phyloP scores from a whole-genome alignment of 805 yeast genomes.

The Starmera amethionina region DNA sequence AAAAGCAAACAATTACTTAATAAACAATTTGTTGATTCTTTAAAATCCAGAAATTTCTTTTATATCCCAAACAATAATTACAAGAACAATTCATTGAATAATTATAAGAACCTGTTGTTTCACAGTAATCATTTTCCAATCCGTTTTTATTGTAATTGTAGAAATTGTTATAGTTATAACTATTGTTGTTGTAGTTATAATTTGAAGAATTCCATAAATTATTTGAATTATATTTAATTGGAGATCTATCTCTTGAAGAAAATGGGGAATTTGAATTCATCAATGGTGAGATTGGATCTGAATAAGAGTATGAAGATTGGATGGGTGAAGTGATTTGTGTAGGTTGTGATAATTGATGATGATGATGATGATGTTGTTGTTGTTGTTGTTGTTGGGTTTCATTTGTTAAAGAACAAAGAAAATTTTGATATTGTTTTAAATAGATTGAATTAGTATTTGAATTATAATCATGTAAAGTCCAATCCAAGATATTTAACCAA shows the following conservation, averaged over 20 bases:
- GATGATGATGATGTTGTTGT: neutral
- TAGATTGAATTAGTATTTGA: slow-evolving; percentile 13
- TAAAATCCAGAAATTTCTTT: slow-evolving; percentile 6
- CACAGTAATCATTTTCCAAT: slow-evolving; percentile 4
- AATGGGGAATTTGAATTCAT: slow-evolving; percentile 9
- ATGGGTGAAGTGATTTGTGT: too few species aligned
- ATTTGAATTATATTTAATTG: slow-evolving; percentile 4
- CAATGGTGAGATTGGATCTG: slow-evolving; percentile 10
- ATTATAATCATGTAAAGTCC: slow-evolving; percentile 40
- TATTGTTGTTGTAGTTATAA: slow-evolving; percentile 1
- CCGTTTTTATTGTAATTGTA: neutral
- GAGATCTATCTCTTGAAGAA: slow-evolving; percentile 10
- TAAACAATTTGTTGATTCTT: neutral
- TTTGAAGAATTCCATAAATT: neutral
- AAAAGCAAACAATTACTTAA: too few species aligned
- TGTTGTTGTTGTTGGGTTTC: slow-evolving; percentile 6
- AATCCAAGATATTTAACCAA: slow-evolving; percentile 55
- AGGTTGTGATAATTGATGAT: too few species aligned
- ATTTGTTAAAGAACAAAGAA: slow-evolving; percentile 13
- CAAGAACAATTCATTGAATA: slow-evolving; percentile 14
- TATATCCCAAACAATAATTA: slow-evolving; percentile 12
- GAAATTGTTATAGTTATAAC: slow-evolving; percentile 1
- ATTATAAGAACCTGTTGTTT: slow-evolving; percentile 15
- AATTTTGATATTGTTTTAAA: slow-evolving; percentile 5
- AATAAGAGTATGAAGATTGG: too few species aligned